Evolutionary conservation across 2,329 filamentous ascomycete species (phyloP), one percentile per base, ranked within the genome.

Genomic region (Neoascochyta sp.): DNA sequence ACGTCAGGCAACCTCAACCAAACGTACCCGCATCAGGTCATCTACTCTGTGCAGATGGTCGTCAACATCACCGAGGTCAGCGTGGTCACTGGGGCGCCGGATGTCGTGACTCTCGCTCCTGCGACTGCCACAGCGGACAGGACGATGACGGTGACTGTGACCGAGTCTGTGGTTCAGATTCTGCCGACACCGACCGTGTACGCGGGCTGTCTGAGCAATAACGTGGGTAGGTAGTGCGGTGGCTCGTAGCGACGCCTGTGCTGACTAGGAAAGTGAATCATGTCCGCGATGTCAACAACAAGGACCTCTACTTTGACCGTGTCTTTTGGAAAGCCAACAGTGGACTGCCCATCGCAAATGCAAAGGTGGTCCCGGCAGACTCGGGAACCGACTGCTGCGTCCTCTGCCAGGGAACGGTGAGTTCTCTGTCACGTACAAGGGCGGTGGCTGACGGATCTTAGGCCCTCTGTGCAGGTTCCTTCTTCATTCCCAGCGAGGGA

Each of bases 361-460:
- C 47, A 26, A 20, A 49, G 1, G 34, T 48, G 15, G 32, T 46
- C 14, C 41, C 41, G 26, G 46, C 37, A 2, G 35, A 26, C 3
- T 25, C 16, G 12, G 33, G 36, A 2, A 18, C 32, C 6, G 40
- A 41, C 24, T 57, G 51, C 40, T 57, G 52, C 34, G 39, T 48
- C 26, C 47, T 43, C 3, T 57, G 52, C 41, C 51, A 57, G 10
- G 46, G 34, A 7, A 43, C 43, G 20, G 49, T 46, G 42, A 30
- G 43, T 28, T n/a, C 7, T 27, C 28, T 7, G 20, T n/a, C n/a
- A n/a, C n/a, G n/a, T n/a, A n/a, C n/a, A n/a, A n/a, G n/a, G n/a
- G n/a, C n/a, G n/a, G n/a, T n/a, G n/a, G n/a, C n/a, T n/a, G n/a
- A n/a, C n/a, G n/a, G 8, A 12, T 9, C 24, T 8, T 34, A 50